phyloP scores from a whole-genome alignment of 2,329 filamentous ascomycete genomes.

The Zymoseptoria pseudotritici region DNA sequence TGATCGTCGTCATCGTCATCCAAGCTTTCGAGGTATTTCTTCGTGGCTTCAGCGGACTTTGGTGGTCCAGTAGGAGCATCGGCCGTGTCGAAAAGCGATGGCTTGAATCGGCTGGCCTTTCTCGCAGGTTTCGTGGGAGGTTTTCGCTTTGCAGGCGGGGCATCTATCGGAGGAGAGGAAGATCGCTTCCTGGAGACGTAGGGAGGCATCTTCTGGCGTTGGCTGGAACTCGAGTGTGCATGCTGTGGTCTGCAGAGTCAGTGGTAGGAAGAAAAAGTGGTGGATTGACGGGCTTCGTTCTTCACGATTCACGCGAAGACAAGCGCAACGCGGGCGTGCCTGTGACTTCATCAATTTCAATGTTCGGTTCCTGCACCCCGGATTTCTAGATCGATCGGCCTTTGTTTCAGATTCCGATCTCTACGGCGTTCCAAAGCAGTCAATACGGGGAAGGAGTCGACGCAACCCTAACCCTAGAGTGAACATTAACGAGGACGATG shows the following conservation, averaged over 20 bases:
- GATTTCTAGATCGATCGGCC: neutral
- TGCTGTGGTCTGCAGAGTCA: neutral
- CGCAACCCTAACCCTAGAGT: neutral
- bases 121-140: conserved; percentile 16
- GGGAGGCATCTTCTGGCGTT: conserved; percentile 55
- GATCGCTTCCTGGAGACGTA: conserved; percentile 60
- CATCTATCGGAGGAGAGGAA: conserved; percentile 45
- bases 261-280: neutral
- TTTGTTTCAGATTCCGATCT: neutral
- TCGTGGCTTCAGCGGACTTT: conserved; percentile 22
- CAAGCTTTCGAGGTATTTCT: conserved; percentile 32
- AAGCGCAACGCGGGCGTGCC: neutral
- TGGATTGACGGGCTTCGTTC: neutral
- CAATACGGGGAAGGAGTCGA: too few relatives aligned
- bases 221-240: neutral
- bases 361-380: neutral
- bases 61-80: conserved; percentile 31
- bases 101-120: conserved; percentile 26
- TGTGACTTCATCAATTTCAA: neutral
- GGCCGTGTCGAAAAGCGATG: conserved; percentile 38
- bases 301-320: neutral
- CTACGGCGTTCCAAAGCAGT: neutral
- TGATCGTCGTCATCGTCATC: conserved; percentile 33
- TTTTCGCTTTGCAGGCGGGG: conserved; percentile 40
- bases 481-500: too few relatives aligned